Conservation (phyloP, 2,329 filamentous ascomycete species). For the Claviceps cyperi region DNA sequence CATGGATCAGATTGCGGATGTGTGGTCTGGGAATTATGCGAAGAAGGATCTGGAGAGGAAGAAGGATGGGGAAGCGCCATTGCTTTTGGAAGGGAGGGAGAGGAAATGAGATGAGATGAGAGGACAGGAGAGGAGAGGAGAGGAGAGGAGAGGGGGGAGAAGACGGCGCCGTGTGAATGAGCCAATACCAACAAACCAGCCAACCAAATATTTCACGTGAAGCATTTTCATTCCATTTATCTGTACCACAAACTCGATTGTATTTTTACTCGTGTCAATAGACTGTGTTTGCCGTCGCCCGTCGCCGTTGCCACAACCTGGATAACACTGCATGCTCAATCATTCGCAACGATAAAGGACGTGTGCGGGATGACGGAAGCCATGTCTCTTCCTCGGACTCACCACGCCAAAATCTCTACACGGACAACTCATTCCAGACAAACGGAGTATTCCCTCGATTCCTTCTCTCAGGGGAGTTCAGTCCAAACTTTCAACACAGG, state of each 20-base stretch:
- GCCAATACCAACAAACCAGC: background rate
- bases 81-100: background rate
- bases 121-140: background rate
- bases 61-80: background rate
- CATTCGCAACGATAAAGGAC: background rate
- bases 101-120: background rate
- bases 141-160: background rate
- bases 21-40: conserved; percentile 27
- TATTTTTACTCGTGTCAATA: background rate
- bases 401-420: too few relatives aligned
- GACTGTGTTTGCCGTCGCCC: background rate
- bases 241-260: background rate
- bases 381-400: background rate
- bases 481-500: background rate
- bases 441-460: too few relatives aligned
- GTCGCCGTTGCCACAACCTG: background rate
- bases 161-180: background rate
- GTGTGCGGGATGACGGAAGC: background rate
- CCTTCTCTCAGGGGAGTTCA: background rate
- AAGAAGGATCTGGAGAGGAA: conserved; percentile 12
- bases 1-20: conserved; percentile 41
- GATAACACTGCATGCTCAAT: background rate
- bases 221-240: background rate
- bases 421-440: background rate
- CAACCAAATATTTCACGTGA: background rate